phyloP scores from a whole-genome alignment of 768 basidiomycete genomes.

The Asterophora lycoperdoides region DNA sequence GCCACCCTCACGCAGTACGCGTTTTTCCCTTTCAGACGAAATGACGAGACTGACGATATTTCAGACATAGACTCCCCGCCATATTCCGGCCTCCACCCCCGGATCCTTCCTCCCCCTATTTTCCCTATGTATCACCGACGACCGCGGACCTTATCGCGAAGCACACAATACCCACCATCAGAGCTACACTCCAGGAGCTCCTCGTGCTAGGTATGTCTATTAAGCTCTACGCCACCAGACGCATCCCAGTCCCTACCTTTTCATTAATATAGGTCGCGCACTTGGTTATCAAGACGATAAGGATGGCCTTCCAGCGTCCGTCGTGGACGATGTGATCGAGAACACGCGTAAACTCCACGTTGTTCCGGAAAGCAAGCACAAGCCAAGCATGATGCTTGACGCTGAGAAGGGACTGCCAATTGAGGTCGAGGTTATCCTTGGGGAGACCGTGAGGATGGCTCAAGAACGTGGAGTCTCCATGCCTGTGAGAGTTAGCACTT shows the following conservation, averaged over 20 bases:
- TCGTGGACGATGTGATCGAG: conserved; percentile 36
- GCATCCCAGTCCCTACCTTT: background rate
- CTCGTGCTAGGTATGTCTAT: conserved; percentile 32
- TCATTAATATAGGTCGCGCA: conserved; percentile 11
- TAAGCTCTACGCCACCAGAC: background rate
- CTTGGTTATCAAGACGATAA: conserved; percentile 21
- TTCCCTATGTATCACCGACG: conserved; percentile 34
- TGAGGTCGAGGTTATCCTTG: conserved; percentile 65
- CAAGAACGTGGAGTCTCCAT: conserved; percentile 38
- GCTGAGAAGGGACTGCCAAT: conserved; percentile 49
- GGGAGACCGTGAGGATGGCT: conserved; percentile 55
- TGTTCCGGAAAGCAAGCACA: conserved; percentile 40
- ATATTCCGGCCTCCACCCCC: conserved; percentile 46
- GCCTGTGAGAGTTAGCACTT: conserved; percentile 40
- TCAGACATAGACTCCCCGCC: conserved; percentile 42
- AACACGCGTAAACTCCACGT: conserved; percentile 36
- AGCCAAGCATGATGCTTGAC: conserved; percentile 64
- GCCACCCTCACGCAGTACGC: conserved; percentile 45
- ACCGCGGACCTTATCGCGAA: conserved; percentile 39
- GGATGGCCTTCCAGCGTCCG: conserved; percentile 43
- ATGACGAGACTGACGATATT: background rate
- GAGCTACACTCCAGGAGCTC: conserved; percentile 43
- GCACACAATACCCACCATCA: conserved; percentile 45
- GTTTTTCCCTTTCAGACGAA: background rate
- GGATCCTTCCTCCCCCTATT: conserved; percentile 31